A percentile compares a stretch with the other conserved stretches of the same genome.
Conservation (phyloP, 805 yeast species). For the Kodamaea fukazawae region DNA sequence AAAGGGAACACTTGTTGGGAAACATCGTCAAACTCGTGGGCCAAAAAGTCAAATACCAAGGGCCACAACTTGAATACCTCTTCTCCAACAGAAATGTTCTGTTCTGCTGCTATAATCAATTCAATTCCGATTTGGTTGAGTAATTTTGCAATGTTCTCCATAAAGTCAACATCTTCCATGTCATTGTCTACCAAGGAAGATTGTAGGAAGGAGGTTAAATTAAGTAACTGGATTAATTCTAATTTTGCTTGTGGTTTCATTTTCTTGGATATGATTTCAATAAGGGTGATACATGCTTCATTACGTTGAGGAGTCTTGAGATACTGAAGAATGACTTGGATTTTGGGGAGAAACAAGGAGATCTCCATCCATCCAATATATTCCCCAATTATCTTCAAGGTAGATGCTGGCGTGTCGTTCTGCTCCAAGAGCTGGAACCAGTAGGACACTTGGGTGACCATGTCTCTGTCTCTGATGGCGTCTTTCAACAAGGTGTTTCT, state of each 20-base stretch:
- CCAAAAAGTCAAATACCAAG: conserved; percentile 62
- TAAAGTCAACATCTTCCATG: conserved; percentile 33
- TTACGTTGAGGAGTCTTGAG: conserved; percentile 51
- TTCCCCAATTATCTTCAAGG: conserved; percentile 69
- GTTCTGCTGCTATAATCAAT: conserved; percentile 60
- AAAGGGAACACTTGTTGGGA: conserved; percentile 81
- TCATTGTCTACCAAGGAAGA: conserved; percentile 34
- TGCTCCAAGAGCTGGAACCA: conserved; percentile 63
- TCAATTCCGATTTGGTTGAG: conserved; percentile 74
- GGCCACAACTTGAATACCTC: conserved; percentile 43
- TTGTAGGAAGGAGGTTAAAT: conserved; percentile 43
- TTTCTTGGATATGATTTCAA: conserved; percentile 70
- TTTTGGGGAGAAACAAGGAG: conserved; percentile 55
- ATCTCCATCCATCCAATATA: conserved; percentile 94
- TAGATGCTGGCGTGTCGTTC: conserved; percentile 22
- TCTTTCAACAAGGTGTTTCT: conserved; percentile 78
- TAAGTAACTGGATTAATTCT: conserved; percentile 64
- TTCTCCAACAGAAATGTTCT: conserved; percentile 41
- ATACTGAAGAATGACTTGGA: conserved; percentile 48
- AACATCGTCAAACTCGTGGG: conserved; percentile 86
- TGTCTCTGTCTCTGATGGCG: conserved; percentile 72
- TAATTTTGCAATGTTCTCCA: conserved; percentile 73
- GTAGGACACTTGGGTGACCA: conserved; percentile 56
- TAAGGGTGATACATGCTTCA: conserved; percentile 55
- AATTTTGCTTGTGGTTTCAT: conserved; percentile 73